Evolutionary conservation across 257 asterid genomes (phyloP).

Genomic region (Thymus mandschuricus): DNA sequence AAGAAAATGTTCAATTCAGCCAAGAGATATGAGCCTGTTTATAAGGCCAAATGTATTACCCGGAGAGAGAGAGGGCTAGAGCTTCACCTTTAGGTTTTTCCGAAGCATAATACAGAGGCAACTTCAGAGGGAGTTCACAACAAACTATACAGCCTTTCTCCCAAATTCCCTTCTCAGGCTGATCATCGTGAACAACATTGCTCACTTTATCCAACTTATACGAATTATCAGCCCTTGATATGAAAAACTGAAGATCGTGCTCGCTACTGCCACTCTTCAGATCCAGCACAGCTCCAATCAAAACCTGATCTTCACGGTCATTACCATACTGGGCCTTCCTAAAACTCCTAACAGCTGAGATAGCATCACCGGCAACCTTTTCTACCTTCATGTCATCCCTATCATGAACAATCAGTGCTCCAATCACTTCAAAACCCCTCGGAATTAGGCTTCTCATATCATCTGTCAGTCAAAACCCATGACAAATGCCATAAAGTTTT

Average conservation of each 20-base stretch:
- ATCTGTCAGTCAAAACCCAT: constrained; percentile 46
- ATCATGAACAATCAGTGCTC: constrained; percentile 62
- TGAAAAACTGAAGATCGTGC: constrained; percentile 60
- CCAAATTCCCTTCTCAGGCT: constrained; percentile 78
- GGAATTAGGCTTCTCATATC: constrained; percentile 73
- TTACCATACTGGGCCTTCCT: constrained; percentile 50
- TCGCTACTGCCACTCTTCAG: constrained; percentile 44
- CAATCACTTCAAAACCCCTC: constrained; percentile 80
- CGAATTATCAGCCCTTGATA: constrained; percentile 46
- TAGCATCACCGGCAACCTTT: constrained; percentile 53
- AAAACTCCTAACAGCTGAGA: constrained; percentile 53
- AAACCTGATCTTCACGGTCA: constrained; percentile 34
- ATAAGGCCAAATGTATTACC: not conserved
- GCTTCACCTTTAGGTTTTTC: constrained; percentile 58
- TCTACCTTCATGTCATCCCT: constrained; percentile 40
- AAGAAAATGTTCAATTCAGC: constrained; percentile 8
- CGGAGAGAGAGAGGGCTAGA: not conserved
- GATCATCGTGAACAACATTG: constrained; percentile 58
- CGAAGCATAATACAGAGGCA: constrained; percentile 69
- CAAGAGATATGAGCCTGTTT: not conserved
- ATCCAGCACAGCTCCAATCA: constrained; percentile 73
- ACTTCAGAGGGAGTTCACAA: constrained; percentile 68
- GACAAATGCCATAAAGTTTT: constrained; percentile 23
- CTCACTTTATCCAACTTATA: constrained; percentile 46
- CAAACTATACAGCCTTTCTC: constrained; percentile 67